A percentile compares a stretch with the other conserved stretches of the same genome.
Conservation (phyloP, 805 yeast species). For the Candida ficus region DNA sequence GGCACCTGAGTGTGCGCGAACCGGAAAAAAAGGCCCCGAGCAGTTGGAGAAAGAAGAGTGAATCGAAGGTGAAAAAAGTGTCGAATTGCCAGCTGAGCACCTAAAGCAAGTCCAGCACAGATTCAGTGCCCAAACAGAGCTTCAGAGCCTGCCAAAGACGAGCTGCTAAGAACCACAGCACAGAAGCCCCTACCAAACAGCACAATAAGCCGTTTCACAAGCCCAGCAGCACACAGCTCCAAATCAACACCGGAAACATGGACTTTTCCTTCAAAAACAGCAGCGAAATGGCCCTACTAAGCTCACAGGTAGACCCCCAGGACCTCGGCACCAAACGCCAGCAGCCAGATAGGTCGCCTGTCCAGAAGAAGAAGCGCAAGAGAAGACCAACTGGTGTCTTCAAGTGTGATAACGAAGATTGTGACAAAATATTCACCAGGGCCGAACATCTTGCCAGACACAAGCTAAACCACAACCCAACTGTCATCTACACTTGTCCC, state of each 20-base stretch:
- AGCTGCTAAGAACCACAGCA: too few relatives aligned
- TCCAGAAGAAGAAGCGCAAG: slow-evolving; percentile 16
- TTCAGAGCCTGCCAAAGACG: too few relatives aligned
- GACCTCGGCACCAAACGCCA: too few relatives aligned
- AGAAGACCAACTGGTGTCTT: slow-evolving; percentile 28
- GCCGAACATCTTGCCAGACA: slow-evolving; percentile 64
- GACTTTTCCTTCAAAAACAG: too few relatives aligned
- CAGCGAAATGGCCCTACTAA: neutral
- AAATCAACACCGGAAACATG: slow-evolving; percentile 1
- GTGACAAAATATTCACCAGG: slow-evolving; percentile 52
- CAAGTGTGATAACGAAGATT: slow-evolving; percentile 41
- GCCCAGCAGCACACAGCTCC: too few relatives aligned
- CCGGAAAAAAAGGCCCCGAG: neutral
- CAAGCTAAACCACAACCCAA: slow-evolving; percentile 54
- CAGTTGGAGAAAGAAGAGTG: neutral
- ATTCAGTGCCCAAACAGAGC: too few relatives aligned
- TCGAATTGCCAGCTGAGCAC: too few relatives aligned
- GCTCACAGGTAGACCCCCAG: neutral
- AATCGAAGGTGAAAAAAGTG: neutral
- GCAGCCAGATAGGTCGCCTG: neutral
- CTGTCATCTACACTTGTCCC: slow-evolving; percentile 48
- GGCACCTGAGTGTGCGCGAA: neutral
- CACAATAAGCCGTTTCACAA: too few relatives aligned
- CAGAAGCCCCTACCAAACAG: neutral
- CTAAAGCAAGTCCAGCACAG: too few relatives aligned